Evolutionary conservation across 2,329 filamentous ascomycete species (phyloP).

Genomic region (Cadophora sp.): DNA sequence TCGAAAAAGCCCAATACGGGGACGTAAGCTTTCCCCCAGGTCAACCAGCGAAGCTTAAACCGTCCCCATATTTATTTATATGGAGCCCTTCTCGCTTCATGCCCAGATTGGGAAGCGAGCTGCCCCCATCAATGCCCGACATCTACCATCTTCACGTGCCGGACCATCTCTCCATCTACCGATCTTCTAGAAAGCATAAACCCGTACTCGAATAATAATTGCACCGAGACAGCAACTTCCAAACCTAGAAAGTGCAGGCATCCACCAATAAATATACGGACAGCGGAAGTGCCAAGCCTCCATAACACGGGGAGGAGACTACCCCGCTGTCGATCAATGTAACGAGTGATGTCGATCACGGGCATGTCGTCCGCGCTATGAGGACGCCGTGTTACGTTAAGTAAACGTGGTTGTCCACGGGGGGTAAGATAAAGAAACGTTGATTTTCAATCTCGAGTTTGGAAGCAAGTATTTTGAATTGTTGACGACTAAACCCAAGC

Average conservation of each 20-base stretch:
- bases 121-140: no score
- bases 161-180: neutral
- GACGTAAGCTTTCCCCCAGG: no score
- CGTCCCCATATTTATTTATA: no score
- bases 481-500: neutral
- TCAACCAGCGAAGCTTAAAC: no score
- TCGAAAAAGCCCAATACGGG: no score
- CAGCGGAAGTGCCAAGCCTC: neutral
- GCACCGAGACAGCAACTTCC: neutral
- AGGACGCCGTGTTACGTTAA: constrained; percentile 1
- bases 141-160: neutral
- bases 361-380: neutral
- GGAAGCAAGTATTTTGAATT: neutral
- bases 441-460: neutral
- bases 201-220: constrained; percentile 9
- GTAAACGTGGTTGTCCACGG: neutral
- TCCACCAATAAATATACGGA: constrained; percentile 2
- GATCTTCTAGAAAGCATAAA: neutral
- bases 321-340: constrained; percentile 18
- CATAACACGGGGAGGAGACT: neutral
- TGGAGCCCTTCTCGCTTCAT: no score
- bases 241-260: neutral
- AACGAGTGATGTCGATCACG: neutral
- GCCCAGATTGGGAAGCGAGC: no score
- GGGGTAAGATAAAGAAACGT: neutral